Conservation (phyloP, 2,329 filamentous ascomycete species). For the Fusarium torulosum region DNA sequence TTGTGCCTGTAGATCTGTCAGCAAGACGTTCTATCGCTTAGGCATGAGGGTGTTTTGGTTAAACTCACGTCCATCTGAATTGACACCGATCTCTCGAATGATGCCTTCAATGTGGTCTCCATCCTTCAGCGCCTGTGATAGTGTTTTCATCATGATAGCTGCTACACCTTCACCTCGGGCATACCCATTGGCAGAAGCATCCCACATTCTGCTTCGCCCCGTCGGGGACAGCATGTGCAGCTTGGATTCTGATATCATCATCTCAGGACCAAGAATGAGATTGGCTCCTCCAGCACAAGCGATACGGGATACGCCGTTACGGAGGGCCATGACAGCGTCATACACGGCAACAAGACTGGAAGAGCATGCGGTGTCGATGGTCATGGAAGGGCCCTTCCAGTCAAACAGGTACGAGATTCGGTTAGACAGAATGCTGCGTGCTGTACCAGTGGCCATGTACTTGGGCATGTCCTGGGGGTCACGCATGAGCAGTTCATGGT, state of each 20-base stretch:
- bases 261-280: constrained; percentile 5
- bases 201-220: constrained; percentile 7
- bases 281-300: constrained; percentile 5
- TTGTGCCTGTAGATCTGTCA: not conserved
- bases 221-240: constrained; percentile 6
- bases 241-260: constrained; percentile 14
- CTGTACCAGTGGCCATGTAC: constrained; percentile 15
- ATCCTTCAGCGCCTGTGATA: not conserved
- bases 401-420: constrained; percentile 22
- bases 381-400: constrained; percentile 8
- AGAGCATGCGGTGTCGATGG: constrained; percentile 28
- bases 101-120: constrained; percentile 5
- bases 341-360: constrained; percentile 8
- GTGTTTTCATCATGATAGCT: constrained; percentile 3
- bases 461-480: constrained; percentile 15
- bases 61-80: constrained; percentile 4
- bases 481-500: constrained; percentile 19
- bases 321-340: constrained; percentile 4
- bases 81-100: constrained; percentile 2
- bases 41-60: not conserved
- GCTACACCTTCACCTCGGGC: constrained; percentile 7
- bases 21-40: too few species aligned
- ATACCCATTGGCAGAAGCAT: not conserved
- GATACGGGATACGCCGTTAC: not conserved
- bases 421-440: constrained; percentile 10